These are phyloP conservation scores for Calocybe indica DNA, from an alignment of 768 basidiomycete species.

Conservation along the genomic window DNA sequence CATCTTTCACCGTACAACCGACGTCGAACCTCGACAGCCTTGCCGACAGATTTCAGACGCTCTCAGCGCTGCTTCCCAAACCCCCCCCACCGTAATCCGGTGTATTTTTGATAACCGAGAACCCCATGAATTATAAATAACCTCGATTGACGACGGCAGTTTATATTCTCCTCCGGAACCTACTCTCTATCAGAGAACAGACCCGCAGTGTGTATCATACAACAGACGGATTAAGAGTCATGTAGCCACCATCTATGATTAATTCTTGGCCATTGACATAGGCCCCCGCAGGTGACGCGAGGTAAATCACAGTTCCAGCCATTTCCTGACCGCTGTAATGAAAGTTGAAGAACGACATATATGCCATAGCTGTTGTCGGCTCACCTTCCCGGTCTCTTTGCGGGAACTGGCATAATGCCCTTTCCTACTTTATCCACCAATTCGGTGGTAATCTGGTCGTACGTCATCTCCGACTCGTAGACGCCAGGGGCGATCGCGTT, in stretches of 20 bases:
- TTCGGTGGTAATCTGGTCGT: slow-evolving; percentile 31
- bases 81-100: too few relatives aligned
- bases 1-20: too few relatives aligned
- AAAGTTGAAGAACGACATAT: neutral
- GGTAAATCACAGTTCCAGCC: slow-evolving; percentile 72
- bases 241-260: slow-evolving; percentile 68
- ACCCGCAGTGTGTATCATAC: slow-evolving; percentile 15
- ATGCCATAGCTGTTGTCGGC: neutral
- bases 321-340: slow-evolving; percentile 57
- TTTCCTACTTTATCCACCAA: slow-evolving; percentile 47
- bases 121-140: too few relatives aligned
- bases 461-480: slow-evolving; percentile 73
- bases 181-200: too few relatives aligned
- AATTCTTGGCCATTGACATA: slow-evolving; percentile 80
- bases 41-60: too few relatives aligned
- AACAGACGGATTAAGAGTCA: slow-evolving; percentile 64
- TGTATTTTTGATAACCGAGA: too few relatives aligned
- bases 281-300: slow-evolving; percentile 65
- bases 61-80: too few relatives aligned
- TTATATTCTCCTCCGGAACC: too few relatives aligned
- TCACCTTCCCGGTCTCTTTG: slow-evolving; percentile 35
- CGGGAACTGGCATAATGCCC: slow-evolving; percentile 50
- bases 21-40: too few relatives aligned
- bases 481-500: slow-evolving; percentile 74
- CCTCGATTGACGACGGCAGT: too few relatives aligned